Percentiles rank a stretch among this genome's conserved stretches.
Evolutionary conservation across 2,329 filamentous ascomycete species (phyloP).

Genomic region (Bipolaris sorokiniana): DNA sequence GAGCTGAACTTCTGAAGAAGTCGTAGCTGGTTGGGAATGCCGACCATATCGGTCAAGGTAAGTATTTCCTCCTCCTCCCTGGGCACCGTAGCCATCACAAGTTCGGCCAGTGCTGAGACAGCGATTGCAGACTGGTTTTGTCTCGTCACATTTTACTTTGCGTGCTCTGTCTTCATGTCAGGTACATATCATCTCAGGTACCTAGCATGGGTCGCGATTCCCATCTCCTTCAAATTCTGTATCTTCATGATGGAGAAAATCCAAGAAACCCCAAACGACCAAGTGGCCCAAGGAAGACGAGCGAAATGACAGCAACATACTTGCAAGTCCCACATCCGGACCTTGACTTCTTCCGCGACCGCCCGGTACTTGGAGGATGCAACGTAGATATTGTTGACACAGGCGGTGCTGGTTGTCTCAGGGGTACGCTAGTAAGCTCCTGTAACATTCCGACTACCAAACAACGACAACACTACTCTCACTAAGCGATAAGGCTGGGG

Average conservation of each 20-base stretch:
- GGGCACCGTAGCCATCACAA: constrained; percentile 55
- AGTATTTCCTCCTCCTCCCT: constrained; percentile 46
- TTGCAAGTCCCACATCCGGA: constrained; percentile 16
- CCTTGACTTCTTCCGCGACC: constrained; percentile 7
- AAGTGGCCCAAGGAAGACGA: neutral
- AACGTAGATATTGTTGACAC: neutral
- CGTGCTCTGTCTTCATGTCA: constrained; percentile 23
- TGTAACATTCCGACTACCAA: neutral
- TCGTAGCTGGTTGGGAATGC: neutral
- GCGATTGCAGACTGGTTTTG: constrained; percentile 45
- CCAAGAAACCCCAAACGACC: neutral
- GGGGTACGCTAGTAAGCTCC: neutral
- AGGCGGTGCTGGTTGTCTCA: neutral
- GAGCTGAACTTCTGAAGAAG: neutral
- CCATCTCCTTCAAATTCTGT: too few relatives aligned
- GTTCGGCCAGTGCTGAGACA: constrained; percentile 47
- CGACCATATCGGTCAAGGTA: constrained; percentile 14
- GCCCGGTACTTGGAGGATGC: neutral
- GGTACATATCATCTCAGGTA: neutral
- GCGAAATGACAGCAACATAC: neutral
- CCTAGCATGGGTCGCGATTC: too few relatives aligned
- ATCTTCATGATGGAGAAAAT: neutral
- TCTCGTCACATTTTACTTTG: constrained; percentile 49
- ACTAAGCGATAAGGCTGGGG: neutral
- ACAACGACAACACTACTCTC: neutral